These are phyloP conservation scores for Bombardia bombarda DNA, from an alignment of 495 filamentous ascomycete species.

Conservation along the genomic window DNA sequence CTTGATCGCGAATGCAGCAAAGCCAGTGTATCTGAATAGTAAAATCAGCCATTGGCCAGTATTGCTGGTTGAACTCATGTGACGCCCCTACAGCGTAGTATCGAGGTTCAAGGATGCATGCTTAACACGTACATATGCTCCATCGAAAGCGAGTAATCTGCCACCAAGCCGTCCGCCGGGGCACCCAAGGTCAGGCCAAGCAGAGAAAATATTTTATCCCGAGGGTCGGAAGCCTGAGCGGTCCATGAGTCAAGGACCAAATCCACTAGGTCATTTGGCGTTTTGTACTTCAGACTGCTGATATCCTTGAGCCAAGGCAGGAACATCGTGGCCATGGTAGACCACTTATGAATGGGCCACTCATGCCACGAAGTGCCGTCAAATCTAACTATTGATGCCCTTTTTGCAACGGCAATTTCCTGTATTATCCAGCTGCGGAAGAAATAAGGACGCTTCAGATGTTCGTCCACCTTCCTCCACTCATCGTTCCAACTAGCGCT, in stretches of 20 bases:
- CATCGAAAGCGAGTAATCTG: conserved; percentile 13
- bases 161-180: conserved; percentile 9
- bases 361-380: conserved; percentile 9
- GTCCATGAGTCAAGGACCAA: conserved; percentile 15
- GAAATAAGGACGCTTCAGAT: conserved; percentile 13
- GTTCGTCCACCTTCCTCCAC: conserved; percentile 9
- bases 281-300: conserved; percentile 9
- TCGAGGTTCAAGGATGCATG: too few species aligned
- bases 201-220: conserved; percentile 24
- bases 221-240: conserved; percentile 15
- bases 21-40: conserved; percentile 8
- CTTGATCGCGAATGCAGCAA: conserved; percentile 9
- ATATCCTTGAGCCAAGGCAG: conserved; percentile 12
- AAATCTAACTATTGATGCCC: conserved; percentile 10
- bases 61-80: too few species aligned
- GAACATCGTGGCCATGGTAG: not conserved
- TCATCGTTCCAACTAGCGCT: conserved; percentile 2
- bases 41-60: not conserved
- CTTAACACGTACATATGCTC: conserved; percentile 10
- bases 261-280: conserved; percentile 7
- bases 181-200: conserved; percentile 14
- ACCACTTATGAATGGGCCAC: conserved; percentile 9
- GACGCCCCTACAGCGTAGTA: too few species aligned
- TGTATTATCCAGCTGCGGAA: conserved; percentile 20
- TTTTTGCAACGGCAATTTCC: conserved; percentile 15